phyloP scores from a whole-genome alignment of 164 flowering plant genomes.

The Piper betle region DNA sequence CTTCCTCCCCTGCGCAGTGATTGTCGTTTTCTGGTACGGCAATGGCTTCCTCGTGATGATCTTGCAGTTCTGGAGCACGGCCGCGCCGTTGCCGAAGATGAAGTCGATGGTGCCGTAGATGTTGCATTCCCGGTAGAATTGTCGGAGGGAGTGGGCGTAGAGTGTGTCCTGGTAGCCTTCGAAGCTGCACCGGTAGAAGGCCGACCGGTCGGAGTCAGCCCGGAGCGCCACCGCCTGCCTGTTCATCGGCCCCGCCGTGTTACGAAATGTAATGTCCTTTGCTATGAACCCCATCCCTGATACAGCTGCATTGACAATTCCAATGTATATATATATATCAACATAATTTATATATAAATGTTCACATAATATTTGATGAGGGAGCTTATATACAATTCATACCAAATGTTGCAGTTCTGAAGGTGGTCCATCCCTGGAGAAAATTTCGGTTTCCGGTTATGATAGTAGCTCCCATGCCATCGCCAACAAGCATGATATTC shows the following conservation, averaged over 20 bases:
- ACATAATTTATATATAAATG: too few relatives aligned
- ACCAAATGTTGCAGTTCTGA: constrained; percentile 80
- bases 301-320: constrained; percentile 30
- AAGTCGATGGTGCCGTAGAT: constrained; percentile 81
- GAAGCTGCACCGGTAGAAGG: constrained; percentile 79
- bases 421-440: constrained; percentile 87
- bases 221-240: constrained; percentile 78
- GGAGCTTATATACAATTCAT: background rate
- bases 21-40: constrained; percentile 69
- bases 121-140: constrained; percentile 75
- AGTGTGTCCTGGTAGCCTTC: constrained; percentile 89
- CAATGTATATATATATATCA: background rate
- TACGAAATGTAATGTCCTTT: constrained; percentile 69
- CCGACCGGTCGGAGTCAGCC: constrained; percentile 78
- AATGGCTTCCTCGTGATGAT: constrained; percentile 61
- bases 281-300: constrained; percentile 85
- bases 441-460: constrained; percentile 56
- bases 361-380: background rate
- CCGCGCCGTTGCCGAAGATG: constrained; percentile 89
- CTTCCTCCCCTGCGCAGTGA: constrained; percentile 86
- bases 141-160: constrained; percentile 84
- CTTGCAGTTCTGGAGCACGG: constrained; percentile 71
- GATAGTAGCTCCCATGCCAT: constrained; percentile 63
- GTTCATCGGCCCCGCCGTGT: constrained; percentile 75
- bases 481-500: constrained; percentile 73